phyloP scores from a whole-genome alignment of 2,329 filamentous ascomycete species.

The Fusarium mundagurra region DNA sequence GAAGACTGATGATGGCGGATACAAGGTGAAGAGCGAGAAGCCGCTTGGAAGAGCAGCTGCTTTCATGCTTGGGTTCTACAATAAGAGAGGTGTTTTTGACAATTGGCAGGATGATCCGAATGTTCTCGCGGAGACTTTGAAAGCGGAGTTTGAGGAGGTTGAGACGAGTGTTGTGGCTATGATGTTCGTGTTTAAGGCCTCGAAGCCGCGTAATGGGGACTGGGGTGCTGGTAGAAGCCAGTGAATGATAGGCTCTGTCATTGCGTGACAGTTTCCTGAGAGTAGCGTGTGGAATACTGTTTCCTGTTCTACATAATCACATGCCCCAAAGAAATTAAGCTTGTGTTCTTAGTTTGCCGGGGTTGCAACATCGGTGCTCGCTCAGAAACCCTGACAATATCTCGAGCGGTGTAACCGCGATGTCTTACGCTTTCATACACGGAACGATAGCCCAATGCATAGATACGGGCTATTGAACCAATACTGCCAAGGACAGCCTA shows the following conservation, averaged over 20 bases:
- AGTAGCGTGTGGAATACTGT: not conserved
- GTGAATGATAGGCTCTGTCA: not conserved
- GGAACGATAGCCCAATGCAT: not conserved
- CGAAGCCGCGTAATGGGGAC: not conserved
- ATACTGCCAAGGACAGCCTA: not conserved
- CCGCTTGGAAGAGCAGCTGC: not conserved
- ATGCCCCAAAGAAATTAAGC: not conserved
- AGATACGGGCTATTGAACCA: not conserved
- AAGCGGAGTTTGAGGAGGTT: constrained; percentile 4
- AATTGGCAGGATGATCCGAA: constrained; percentile 15
- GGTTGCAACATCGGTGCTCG: not conserved
- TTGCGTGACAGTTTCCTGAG: not conserved
- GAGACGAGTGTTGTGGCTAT: constrained; percentile 8
- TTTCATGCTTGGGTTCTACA: constrained; percentile 5
- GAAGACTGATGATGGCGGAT: not conserved
- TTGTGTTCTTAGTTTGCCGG: not conserved
- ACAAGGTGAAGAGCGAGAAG: not conserved
- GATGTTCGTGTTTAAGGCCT: constrained; percentile 20
- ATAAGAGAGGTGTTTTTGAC: constrained; percentile 2
- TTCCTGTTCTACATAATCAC: not conserved
- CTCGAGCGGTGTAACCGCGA: not conserved
- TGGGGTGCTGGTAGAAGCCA: not conserved
- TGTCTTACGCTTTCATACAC: too few relatives aligned
- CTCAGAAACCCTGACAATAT: not conserved
- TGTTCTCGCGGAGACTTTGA: not conserved